Conservation (phyloP, 495 filamentous ascomycete genomes). For the Jackrogersella minutella region DNA sequence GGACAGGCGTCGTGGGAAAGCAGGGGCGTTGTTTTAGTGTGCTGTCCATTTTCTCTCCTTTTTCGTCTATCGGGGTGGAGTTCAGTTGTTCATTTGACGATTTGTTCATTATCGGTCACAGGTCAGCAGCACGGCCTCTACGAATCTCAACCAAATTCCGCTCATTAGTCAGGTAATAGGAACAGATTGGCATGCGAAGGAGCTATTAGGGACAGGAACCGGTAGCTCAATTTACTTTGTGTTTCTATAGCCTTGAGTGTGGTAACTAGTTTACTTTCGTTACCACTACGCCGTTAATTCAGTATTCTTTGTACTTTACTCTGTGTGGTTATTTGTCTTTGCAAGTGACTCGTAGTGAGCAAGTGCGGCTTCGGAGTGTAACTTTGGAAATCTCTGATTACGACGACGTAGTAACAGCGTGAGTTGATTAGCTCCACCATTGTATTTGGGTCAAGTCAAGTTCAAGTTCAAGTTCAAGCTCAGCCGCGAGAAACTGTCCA, state of each 20-base stretch:
- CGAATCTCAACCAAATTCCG: conserved; percentile 27
- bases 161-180: conserved; percentile 33
- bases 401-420: too few relatives aligned
- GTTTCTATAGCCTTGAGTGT: conserved; percentile 5
- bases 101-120: conserved; percentile 6
- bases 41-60: conserved; percentile 7
- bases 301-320: not conserved
- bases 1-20: not conserved
- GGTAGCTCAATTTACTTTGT: conserved; percentile 31
- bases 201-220: conserved; percentile 26
- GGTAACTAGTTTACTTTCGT: not conserved
- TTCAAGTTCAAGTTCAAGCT: too few relatives aligned
- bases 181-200: conserved; percentile 40
- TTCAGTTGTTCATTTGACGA: conserved; percentile 5
- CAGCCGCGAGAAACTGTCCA: conserved; percentile 23
- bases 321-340: too few relatives aligned
- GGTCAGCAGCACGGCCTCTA: conserved; percentile 5
- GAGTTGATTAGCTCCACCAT: not conserved
- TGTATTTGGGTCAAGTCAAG: too few relatives aligned
- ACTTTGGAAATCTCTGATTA: too few relatives aligned
- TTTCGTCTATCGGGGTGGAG: not conserved
- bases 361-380: too few relatives aligned
- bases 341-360: too few relatives aligned
- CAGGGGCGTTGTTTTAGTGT: conserved; percentile 19
- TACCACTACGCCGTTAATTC: not conserved